Evolutionary conservation across 2,329 filamentous ascomycete species (phyloP), one percentile per base, ranked within the genome.

Genomic region (Ophiostoma angusticollis): DNA sequence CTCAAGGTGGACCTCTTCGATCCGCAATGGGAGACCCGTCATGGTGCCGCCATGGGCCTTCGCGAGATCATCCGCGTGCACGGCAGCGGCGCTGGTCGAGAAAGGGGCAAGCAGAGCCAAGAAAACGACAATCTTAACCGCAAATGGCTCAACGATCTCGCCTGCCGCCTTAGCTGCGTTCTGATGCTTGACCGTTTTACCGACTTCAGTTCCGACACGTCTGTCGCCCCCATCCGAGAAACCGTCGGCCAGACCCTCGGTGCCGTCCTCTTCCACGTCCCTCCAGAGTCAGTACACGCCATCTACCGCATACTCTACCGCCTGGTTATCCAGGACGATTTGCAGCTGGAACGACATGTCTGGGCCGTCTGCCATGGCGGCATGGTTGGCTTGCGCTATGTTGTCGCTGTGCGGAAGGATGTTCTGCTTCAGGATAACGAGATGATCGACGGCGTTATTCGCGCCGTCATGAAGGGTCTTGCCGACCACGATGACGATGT

Each of bases 281-380:
- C 85, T 0, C 65, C 79, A 2, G 65, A 72, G 13, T 89, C 84
- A 4, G 89, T 98, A 18, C 74, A 89, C 50, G 74, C 78, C 39
- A 83, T 93, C 28, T 96, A 96, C 57, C 72, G 69, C 32, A 80
- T 93, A 31, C 69, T 98, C 5, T 81, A 91, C 52, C 75, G 82
- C 27, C 82, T 98, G 64, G 86, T 96, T 27, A 91, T 94, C 76
- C 86, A 95, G 55, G 76, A 80, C 30, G 84, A 93, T 49, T 64
- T 91, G 17, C 73, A 77, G 27, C 64, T 87, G 18, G 76, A 80
- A 18, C 74, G 72, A 23, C 78, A 82, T 12, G 71, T 86, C 22
- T 98, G 91, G 91, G 85, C 93, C 43, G 83, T 95, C 27, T 94
- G 87, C 52, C 93, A 98, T 57, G 91, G 91, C 48, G 91, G 91